Conservation (phyloP, 306 rosid genomes). For the Quercus bicolor region DNA sequence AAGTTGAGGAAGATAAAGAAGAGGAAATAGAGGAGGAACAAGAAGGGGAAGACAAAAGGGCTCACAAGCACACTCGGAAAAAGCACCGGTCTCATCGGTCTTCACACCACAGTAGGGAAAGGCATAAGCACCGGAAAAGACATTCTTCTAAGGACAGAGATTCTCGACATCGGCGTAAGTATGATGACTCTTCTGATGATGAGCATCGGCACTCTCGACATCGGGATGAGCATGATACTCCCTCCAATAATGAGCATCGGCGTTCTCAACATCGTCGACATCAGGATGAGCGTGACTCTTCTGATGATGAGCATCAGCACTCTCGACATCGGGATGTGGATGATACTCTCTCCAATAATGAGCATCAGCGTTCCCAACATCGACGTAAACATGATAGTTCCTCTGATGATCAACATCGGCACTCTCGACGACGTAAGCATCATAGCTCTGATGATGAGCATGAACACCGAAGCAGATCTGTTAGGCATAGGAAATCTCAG, state of each 20-base stretch:
- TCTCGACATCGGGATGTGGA: constrained; percentile 27
- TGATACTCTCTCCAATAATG: constrained; percentile 35
- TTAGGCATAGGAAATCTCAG: constrained; percentile 28
- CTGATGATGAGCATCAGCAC: constrained; percentile 35
- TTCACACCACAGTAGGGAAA: constrained; percentile 44
- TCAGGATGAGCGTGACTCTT: constrained; percentile 32
- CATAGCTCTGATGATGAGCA: constrained; percentile 41
- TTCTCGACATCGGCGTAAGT: constrained; percentile 15
- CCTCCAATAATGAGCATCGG: constrained; percentile 34
- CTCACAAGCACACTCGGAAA: constrained; percentile 48
- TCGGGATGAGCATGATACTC: constrained; percentile 26
- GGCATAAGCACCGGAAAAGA: constrained; percentile 52
- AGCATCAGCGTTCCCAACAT: constrained; percentile 24
- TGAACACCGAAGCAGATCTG: constrained; percentile 25
- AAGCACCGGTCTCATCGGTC: constrained; percentile 54
- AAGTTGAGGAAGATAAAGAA: constrained; percentile 15
- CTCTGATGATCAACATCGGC: constrained; percentile 36
- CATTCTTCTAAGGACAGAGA: constrained; percentile 49
- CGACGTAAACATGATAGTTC: constrained; percentile 18
- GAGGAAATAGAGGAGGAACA: constrained; percentile 20
- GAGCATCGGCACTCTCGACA: constrained; percentile 30
- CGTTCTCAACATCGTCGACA: constrained; percentile 20
- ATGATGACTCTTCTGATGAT: constrained; percentile 41
- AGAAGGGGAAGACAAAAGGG: constrained; percentile 26
- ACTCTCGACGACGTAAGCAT: constrained; percentile 24